These are phyloP conservation scores for Wallacemonas collosoma DNA, from an alignment of 208 protist genomes.

Conservation along the genomic window DNA sequence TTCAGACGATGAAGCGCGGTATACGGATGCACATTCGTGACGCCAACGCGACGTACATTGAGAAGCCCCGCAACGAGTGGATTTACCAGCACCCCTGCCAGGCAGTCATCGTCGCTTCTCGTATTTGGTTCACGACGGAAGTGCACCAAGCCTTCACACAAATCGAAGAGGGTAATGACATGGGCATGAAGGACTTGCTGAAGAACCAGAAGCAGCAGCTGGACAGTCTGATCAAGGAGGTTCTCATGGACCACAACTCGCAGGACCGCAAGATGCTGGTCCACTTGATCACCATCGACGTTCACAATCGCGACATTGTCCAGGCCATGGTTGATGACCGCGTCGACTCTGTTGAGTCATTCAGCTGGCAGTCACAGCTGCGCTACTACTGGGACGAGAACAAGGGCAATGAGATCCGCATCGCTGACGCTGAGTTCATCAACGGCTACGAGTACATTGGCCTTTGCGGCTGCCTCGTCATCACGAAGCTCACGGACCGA, in stretches of 20 bases:
- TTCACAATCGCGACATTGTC: conserved; percentile 96
- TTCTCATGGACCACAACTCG: conserved; percentile 92
- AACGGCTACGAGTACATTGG: conserved; percentile 99
- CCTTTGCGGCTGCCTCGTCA: conserved; percentile 97
- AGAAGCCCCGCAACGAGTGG: conserved; percentile 97
- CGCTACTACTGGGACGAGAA: conserved; percentile 96
- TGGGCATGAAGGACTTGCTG: conserved; percentile 97
- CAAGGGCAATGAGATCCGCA: conserved; percentile 95
- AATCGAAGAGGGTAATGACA: conserved; percentile 98
- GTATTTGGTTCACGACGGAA: conserved; percentile 98
- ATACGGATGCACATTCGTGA: conserved; percentile 89
- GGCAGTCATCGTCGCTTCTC: conserved; percentile 94
- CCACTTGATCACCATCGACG: conserved; percentile 98
- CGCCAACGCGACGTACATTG: conserved; percentile 94
- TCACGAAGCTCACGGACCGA: conserved; percentile 98
- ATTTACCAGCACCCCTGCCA: conserved; percentile 97
- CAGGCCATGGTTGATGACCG: conserved; percentile 95
- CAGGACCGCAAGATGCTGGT: conserved; percentile 97
- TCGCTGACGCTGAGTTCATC: conserved; percentile 97
- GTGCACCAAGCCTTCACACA: conserved; percentile 98
- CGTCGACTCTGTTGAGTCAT: conserved; percentile 91
- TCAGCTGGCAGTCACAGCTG: conserved; percentile 98
- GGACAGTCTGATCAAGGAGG: conserved; percentile 93
- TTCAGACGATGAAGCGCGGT: conserved; percentile 85
- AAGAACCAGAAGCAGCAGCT: conserved; percentile 96